Evolutionary conservation across 345 rosid genomes (phyloP).

Genomic region (thale cress (Arabidopsis thaliana)): DNA sequence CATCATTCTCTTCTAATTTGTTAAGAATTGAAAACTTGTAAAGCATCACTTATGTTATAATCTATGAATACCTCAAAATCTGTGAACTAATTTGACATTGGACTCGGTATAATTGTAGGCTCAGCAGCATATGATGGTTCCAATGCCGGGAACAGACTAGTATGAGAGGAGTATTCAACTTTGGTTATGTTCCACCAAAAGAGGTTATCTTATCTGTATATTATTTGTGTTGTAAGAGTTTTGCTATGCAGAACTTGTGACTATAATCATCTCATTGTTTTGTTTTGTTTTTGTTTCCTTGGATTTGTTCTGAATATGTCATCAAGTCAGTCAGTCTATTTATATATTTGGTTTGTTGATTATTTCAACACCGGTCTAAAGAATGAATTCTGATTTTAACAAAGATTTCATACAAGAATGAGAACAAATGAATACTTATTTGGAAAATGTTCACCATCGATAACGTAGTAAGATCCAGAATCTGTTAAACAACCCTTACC

Average conservation of each 20-base stretch:
- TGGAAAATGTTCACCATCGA: no score
- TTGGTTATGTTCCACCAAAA: slow-evolving; percentile 9
- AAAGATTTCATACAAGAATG: background rate
- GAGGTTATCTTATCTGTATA: slow-evolving; percentile 12
- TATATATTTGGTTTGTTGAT: slow-evolving; percentile 24
- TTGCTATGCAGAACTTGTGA: slow-evolving; percentile 30
- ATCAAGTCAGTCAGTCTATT: background rate
- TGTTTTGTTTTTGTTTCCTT: background rate
- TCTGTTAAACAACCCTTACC: no score
- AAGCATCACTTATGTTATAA: slow-evolving; percentile 2
- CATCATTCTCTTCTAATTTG: background rate
- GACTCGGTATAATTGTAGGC: slow-evolving; percentile 48
- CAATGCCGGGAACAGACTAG: slow-evolving; percentile 67
- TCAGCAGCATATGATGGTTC: slow-evolving; percentile 73
- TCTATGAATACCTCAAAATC: background rate
- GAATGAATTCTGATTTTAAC: background rate
- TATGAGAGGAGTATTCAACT: slow-evolving; percentile 10
- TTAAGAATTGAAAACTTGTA: background rate
- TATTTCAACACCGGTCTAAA: background rate
- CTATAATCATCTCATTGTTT: slow-evolving; percentile 29
- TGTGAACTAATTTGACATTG: background rate
- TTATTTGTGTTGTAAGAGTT: slow-evolving; percentile 33
- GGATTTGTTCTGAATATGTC: slow-evolving; percentile 26
- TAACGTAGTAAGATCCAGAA: no score
- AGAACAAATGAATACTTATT: background rate